Evolutionary conservation across 306 rosid species (phyloP).

Genomic region (Lathyrus tuberosus): DNA sequence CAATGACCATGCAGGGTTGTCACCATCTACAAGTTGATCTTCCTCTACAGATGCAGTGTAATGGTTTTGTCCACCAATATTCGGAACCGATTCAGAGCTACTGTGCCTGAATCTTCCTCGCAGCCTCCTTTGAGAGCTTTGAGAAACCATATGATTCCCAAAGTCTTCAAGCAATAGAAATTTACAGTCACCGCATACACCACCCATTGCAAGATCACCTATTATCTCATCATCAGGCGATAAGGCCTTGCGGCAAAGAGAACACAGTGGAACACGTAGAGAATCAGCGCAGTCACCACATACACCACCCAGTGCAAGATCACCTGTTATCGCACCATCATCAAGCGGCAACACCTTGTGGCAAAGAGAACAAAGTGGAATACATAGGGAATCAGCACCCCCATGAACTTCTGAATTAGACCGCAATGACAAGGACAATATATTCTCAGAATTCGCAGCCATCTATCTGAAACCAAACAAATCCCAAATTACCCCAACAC

Average conservation of each 20-base stretch:
- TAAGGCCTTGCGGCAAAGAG: conserved; percentile 62
- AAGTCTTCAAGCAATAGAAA: conserved; percentile 80
- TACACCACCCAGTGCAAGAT: conserved; percentile 47
- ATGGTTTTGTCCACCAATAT: background rate
- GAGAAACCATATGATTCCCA: conserved; percentile 45
- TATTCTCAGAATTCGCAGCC: conserved; percentile 53
- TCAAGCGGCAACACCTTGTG: conserved; percentile 55
- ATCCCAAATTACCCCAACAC: conserved; percentile 32
- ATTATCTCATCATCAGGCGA: conserved; percentile 54
- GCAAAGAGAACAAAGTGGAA: conserved; percentile 66
- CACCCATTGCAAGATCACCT: conserved; percentile 45
- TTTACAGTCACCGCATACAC: conserved; percentile 86
- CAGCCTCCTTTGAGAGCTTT: conserved; percentile 44
- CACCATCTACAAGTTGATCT: conserved; percentile 57
- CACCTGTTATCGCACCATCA: conserved; percentile 46
- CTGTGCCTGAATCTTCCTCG: conserved; percentile 66
- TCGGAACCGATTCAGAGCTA: conserved; percentile 71
- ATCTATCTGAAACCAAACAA: conserved; percentile 63
- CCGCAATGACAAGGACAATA: conserved; percentile 41
- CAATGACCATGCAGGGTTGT: conserved; percentile 45
- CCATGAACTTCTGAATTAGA: conserved; percentile 36
- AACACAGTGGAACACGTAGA: conserved; percentile 53
- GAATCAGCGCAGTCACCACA: conserved; percentile 72
- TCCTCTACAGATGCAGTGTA: conserved; percentile 49
- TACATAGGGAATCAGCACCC: conserved; percentile 39